Evolutionary conservation across 163 green algal species (phyloP).

Genomic region (Coccomyxa subellipsoidea): DNA sequence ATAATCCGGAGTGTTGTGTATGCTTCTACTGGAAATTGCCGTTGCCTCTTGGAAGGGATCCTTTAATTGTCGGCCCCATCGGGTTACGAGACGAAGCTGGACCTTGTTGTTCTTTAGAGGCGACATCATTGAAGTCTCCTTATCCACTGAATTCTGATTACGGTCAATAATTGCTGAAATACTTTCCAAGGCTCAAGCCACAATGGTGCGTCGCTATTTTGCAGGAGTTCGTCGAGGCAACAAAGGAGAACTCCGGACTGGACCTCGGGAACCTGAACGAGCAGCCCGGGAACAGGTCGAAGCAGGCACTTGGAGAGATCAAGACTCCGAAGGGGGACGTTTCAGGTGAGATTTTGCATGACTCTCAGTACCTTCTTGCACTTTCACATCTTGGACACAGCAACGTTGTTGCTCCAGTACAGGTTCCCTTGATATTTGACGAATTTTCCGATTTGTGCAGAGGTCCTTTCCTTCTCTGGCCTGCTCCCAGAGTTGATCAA

Average conservation of each 20-base stretch:
- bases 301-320: background rate
- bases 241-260: constrained; percentile 29
- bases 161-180: background rate
- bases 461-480: constrained; percentile 18
- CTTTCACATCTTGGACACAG: too few species aligned
- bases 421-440: too few species aligned
- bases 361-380: too few species aligned
- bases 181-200: background rate
- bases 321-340: constrained; percentile 3
- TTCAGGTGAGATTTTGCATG: constrained; percentile 17
- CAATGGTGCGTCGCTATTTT: too few species aligned
- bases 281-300: constrained; percentile 11
- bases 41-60: background rate
- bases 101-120: too few species aligned
- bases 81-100: too few species aligned
- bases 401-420: too few species aligned
- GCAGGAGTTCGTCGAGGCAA: constrained; percentile 15
- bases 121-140: too few species aligned
- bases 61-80: background rate
- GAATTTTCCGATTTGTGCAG: too few species aligned
- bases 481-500: constrained; percentile 20
- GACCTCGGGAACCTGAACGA: constrained; percentile 10
- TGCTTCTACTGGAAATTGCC: too few species aligned
- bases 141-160: background rate
- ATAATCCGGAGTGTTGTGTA: background rate